Conservation (phyloP, 768 basidiomycete genomes). For the Galerina sulciceps region DNA sequence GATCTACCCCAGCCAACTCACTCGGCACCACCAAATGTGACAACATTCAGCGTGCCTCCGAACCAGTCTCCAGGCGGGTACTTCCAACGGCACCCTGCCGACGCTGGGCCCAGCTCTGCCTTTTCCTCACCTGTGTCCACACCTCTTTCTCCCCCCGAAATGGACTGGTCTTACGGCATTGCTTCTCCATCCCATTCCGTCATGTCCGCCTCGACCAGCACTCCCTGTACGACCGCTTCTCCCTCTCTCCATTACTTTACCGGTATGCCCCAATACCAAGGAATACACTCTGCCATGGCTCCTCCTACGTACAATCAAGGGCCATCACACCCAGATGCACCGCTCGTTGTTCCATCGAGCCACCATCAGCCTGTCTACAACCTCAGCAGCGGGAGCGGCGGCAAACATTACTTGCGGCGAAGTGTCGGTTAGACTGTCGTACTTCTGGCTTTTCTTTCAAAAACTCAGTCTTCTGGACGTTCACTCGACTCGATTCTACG, state of each 20-base stretch:
- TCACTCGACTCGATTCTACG: neutral
- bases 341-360: slow-evolving; percentile 9
- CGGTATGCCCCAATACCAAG: slow-evolving; percentile 10
- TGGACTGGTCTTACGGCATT: slow-evolving; percentile 11
- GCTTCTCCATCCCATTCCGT: slow-evolving; percentile 11
- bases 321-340: neutral
- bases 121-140: neutral
- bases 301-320: neutral
- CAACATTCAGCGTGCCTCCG: slow-evolving; percentile 7
- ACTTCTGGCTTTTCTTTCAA: neutral
- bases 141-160: neutral
- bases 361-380: slow-evolving; percentile 17
- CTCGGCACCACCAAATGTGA: slow-evolving; percentile 14
- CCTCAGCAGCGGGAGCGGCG: slow-evolving; percentile 1
- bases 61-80: neutral
- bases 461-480: neutral
- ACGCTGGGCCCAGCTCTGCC: neutral
- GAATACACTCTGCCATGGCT: slow-evolving; percentile 12
- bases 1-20: slow-evolving; percentile 11
- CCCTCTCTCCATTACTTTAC: slow-evolving; percentile 3
- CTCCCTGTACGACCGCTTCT: neutral
- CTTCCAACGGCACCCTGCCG: neutral
- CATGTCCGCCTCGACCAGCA: slow-evolving; percentile 1
- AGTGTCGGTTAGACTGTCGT: slow-evolving; percentile 9
- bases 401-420: slow-evolving; percentile 9